Base-by-base conservation (phyloP, 345 rosid genomes). In the Triadica sebifera region DNA sequence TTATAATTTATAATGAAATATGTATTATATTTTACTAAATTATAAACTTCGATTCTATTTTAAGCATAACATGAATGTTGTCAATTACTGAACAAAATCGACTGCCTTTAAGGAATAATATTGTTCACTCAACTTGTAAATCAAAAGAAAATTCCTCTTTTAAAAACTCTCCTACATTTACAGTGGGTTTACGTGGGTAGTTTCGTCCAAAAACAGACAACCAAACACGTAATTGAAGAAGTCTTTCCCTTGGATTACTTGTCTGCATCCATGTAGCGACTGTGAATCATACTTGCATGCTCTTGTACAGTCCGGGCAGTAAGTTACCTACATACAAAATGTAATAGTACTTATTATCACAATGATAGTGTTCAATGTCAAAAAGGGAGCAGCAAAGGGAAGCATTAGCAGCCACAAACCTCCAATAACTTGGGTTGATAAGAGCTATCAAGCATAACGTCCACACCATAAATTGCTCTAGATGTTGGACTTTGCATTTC, bases 301-400 rank as follows among this genome's bases (percentile, higher is more conserved):
- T 81, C 96, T 87, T 77, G 84, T 84, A 76, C 97, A 93, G 81
- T 92, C 99, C 17, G 98, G 99, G 78, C 98, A 95, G 81, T 89
- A 95, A 3, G 99, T 93, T 34, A 91, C 93, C 99, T 93, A 59
- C 79, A 81, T 15, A n/a, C 2, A 61, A 74, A 72, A 46, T 9
- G 13, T 17, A 20, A 17, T 38, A 12, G 0, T 19, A 3, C n/a
- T 2, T 12, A 15, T 20, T 12, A 45, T n/a, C 62, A 39, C 34
- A 29, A 29, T 3, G n/a, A 20, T 4, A 51, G 65, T 58, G 49
- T 61, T 46, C 45, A 29, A 20, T 49, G 60, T 68, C 24, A 38
- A 52, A 73, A 11, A 1, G n/a, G n/a, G 1, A 29, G 6, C 47
- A n/a, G n/a, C n/a, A n/a, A n/a, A n/a, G n/a, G n/a, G n/a, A n/a